These are phyloP conservation scores for Colletotrichum sp. DNA, from an alignment of 2,329 filamentous ascomycete genomes.

Conservation along the genomic window DNA sequence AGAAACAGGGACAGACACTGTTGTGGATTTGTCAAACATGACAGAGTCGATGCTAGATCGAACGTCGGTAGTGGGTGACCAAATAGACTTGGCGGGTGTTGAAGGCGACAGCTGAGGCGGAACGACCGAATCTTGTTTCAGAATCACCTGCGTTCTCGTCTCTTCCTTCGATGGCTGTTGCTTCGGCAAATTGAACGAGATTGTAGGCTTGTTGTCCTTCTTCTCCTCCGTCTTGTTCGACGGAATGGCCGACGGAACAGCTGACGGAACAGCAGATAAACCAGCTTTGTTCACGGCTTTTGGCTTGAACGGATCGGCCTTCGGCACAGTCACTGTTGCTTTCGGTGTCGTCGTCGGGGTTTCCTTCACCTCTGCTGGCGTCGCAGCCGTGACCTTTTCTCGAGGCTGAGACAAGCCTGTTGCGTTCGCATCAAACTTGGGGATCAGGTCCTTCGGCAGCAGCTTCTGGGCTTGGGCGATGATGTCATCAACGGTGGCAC, in stretches of 20 bases:
- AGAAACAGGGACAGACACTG: background rate
- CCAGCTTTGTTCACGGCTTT: accelerated
- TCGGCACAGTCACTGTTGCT: accelerated
- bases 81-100: background rate
- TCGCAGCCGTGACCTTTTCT: accelerated
- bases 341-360: accelerated
- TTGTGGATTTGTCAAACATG: background rate
- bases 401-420: background rate
- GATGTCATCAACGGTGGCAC: slow-evolving; percentile 22
- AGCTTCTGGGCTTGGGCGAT: background rate
- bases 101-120: background rate
- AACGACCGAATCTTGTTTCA: accelerated
- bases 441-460: background rate
- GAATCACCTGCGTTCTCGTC: background rate
- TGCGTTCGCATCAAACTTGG: background rate
- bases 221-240: background rate
- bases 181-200: background rate
- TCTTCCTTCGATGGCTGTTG: background rate
- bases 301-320: background rate
- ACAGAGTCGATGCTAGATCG: background rate
- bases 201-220: background rate
- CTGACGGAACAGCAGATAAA: background rate
- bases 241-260: no score
- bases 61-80: background rate
- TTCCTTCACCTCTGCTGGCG: accelerated